Percentiles rank a stretch among this genome's conserved stretches.
Evolutionary conservation across 148 eudicot species (phyloP).

Genomic region (Rhododendron henanense): DNA sequence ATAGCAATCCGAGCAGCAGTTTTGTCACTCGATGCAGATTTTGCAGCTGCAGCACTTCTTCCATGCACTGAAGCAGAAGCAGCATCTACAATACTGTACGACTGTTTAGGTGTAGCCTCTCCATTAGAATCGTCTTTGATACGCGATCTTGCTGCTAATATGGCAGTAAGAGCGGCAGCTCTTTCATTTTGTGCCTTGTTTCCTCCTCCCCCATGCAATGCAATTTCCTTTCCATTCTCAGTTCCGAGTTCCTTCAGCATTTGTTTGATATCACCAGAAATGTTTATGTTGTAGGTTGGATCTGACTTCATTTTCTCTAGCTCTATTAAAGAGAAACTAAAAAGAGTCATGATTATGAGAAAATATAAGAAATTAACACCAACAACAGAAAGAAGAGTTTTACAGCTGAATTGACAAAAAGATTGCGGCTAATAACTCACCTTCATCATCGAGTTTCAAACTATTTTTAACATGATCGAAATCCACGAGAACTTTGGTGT

Average conservation of each 20-base stretch:
- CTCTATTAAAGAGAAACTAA: conserved; percentile 36
- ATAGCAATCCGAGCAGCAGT: conserved; percentile 96
- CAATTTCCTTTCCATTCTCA: conserved; percentile 75
- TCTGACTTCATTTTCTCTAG: conserved; percentile 70
- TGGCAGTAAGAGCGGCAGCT: conserved; percentile 74
- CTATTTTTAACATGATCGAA: conserved; percentile 91
- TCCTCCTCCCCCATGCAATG: conserved; percentile 94
- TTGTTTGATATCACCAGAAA: conserved; percentile 83
- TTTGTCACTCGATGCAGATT: conserved; percentile 71
- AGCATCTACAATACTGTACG: conserved; percentile 87
- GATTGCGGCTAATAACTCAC: conserved; percentile 26
- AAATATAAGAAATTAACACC: not conserved
- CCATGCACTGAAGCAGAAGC: conserved; percentile 99
- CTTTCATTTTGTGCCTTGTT: conserved; percentile 87
- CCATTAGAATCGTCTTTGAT: conserved; percentile 61
- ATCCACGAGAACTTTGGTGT: conserved; percentile 64
- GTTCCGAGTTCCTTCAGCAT: conserved; percentile 98
- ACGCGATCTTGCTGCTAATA: conserved; percentile 87
- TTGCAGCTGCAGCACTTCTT: conserved; percentile 96
- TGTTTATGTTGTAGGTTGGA: conserved; percentile 88
- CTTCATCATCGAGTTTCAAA: conserved; percentile 91
- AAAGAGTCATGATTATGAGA: conserved; percentile 6
- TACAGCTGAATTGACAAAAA: not conserved
- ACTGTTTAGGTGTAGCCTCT: conserved; percentile 45
- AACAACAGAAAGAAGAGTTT: not conserved